A percentile compares a stretch with the other conserved stretches of the same genome.
phyloP scores from a whole-genome alignment of 2,329 filamentous ascomycete species.

The Aciculosporium take region DNA sequence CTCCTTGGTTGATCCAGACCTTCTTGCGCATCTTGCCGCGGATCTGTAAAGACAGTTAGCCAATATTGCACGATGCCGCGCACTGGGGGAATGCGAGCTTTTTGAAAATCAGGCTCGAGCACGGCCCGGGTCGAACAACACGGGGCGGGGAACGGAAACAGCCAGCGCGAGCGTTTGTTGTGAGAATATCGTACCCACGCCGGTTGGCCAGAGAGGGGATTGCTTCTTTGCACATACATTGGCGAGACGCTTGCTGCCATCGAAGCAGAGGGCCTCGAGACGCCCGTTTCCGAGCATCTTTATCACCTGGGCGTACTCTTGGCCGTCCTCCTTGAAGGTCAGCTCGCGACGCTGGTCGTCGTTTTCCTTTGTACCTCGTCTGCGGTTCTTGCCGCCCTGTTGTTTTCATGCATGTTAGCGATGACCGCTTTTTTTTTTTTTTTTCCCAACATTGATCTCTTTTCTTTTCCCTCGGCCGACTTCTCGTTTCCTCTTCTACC shows the following conservation, averaged over 20 bases:
- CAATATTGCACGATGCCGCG: no score
- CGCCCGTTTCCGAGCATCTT: constrained; percentile 97
- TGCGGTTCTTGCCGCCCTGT: constrained; percentile 95
- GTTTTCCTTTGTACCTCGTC: constrained; percentile 97
- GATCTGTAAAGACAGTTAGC: constrained; percentile 21
- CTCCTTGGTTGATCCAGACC: constrained; percentile 98
- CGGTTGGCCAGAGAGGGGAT: no score
- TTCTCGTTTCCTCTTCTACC: neutral
- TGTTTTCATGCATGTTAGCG: constrained; percentile 14
- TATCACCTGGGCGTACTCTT: constrained; percentile 44
- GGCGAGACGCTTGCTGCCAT: constrained; percentile 44
- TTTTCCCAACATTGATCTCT: neutral
- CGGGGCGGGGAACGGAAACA: no score
- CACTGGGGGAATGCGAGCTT: no score
- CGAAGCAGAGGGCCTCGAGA: constrained; percentile 87
- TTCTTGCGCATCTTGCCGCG: constrained; percentile 98
- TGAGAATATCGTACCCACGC: no score
- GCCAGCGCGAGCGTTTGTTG: no score
- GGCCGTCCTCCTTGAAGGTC: constrained; percentile 96
- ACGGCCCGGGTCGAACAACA: no score
- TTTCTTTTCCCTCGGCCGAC: no score
- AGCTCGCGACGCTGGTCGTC: constrained; percentile 98
- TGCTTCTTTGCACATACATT: constrained; percentile 27
- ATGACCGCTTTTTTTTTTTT: constrained; percentile 2
- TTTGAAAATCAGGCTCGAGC: no score